Percentiles rank a stretch among this genome's conserved stretches.
Conservation (phyloP, 202 grass and related monocot species). For the Dendrocalamus latiflorus region DNA sequence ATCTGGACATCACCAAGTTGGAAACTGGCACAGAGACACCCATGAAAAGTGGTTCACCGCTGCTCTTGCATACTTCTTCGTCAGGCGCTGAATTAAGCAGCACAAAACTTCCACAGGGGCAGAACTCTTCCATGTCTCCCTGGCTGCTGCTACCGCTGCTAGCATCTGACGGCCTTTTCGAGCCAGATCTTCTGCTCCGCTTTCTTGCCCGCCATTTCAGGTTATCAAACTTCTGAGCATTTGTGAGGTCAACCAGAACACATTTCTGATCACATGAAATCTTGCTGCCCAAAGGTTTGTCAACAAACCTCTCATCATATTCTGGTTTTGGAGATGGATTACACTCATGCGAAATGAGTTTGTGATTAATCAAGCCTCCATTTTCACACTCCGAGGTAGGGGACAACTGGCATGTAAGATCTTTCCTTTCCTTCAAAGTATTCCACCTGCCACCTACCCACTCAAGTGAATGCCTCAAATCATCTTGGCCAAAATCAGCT, state of each 20-base stretch:
- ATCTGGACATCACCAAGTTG: constrained; percentile 83
- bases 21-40: constrained; percentile 37
- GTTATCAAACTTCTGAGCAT: constrained; percentile 48
- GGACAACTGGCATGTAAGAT: constrained; percentile 32
- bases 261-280: constrained; percentile 32
- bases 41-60: constrained; percentile 51
- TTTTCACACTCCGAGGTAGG: neutral
- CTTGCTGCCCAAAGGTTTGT: constrained; percentile 21
- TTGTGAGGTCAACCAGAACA: constrained; percentile 48
- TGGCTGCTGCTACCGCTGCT: constrained; percentile 54
- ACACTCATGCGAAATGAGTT: neutral
- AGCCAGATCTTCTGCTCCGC: constrained; percentile 50
- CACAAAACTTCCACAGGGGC: constrained; percentile 38
- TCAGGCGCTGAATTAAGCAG: constrained; percentile 46
- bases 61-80: constrained; percentile 64
- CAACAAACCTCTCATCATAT: constrained; percentile 8
- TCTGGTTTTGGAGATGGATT: neutral
- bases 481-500: constrained; percentile 41
- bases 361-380: constrained; percentile 1
- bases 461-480: constrained; percentile 71
- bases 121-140: constrained; percentile 33
- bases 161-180: constrained; percentile 47
- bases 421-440: constrained; percentile 50
- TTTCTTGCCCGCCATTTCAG: constrained; percentile 79
- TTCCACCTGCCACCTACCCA: constrained; percentile 75